Base-by-base conservation (phyloP, 305 asterid genomes). In the Fraxinus albicans region DNA sequence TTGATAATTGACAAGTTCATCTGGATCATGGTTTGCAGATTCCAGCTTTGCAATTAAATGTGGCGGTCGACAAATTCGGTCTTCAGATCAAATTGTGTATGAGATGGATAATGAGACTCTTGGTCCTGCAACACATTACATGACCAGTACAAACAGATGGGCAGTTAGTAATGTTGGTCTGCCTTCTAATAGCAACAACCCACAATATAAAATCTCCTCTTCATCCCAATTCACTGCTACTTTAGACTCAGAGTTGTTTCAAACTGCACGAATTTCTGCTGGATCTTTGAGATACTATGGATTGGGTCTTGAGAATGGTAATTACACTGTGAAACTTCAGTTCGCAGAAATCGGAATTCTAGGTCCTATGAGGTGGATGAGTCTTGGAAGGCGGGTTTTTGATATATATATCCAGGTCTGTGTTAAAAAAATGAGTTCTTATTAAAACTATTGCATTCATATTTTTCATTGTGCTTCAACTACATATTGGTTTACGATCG, bases 281-380 rank as follows among this genome's bases (percentile, higher is more conserved):
- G 94, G 95, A 79, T 94, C 97, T 27, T 86, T 94, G 69, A 90
- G 98, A 86, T 94, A 94, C 85, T 91, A 87, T 78, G 95, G 98
- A 58, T 80, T 92, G 85, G 97, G 95, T 88, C 91, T 94, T 76
- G 76, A 92, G 87, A 94, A 92, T 83, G 97, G 97, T n/a, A 90
- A 91, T 75, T 94, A 94, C 90, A 92, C 90, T 1, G 86, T 94
- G 44, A 86, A 13, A 77, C 96, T 94, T 82, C 92, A 86, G 81
- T 93, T 93, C 83, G 91, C 88, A 0, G 95, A 93, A 86, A 50
- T 83, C 27, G 73, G 42, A 81, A 84, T 93, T 40, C 69, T n/a
- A 35, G 83, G 87, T 79, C 50, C 82, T 42, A 69, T 29, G 35
- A 34, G 31, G 80, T 94, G 96, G 98, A 84, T 31, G 84, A 90